phyloP scores from a whole-genome alignment of 129 eudicot genomes.

The Dittrichia graveolens region DNA sequence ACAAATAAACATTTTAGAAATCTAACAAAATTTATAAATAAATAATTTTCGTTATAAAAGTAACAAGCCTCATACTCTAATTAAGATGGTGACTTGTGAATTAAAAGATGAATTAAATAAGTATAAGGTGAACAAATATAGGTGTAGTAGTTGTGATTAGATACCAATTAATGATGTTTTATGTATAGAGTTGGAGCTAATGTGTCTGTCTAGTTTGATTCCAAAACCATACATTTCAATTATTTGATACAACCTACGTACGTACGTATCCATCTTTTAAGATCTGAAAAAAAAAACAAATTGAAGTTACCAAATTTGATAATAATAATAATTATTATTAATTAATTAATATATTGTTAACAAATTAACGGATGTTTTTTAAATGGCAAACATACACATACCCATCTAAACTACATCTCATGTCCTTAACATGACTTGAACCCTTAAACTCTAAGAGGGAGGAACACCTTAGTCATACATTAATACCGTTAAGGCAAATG shows the following conservation, averaged over 20 bases:
- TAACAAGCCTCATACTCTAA: constrained; percentile 11
- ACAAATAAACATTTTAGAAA: neutral
- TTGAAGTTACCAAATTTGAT: too few species aligned
- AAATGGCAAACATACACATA: too few species aligned
- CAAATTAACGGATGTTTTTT: too few species aligned
- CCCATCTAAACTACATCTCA: too few species aligned
- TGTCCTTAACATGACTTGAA: too few species aligned
- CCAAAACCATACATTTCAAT: neutral
- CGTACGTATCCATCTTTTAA: too few species aligned
- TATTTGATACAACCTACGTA: neutral
- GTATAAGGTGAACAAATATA: constrained; percentile 39
- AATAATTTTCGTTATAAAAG: neutral
- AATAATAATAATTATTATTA: too few species aligned
- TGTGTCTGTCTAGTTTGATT: neutral
- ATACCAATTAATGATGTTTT: constrained; percentile 7
- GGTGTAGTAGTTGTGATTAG: constrained; percentile 37
- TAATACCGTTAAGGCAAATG: too few species aligned
- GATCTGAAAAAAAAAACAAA: too few species aligned
- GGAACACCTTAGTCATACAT: too few species aligned
- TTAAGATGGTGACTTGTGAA: constrained; percentile 26
- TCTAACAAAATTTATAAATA: neutral
- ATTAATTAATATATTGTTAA: too few species aligned
- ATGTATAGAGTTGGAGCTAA: constrained; percentile 13
- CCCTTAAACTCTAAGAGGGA: too few species aligned
- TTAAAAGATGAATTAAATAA: constrained; percentile 10